Percentiles rank a stretch among this genome's conserved stretches.
These are phyloP conservation scores for Elaeis guineensis DNA, from an alignment of 176 grass and related monocot genomes.

Conservation along the genomic window DNA sequence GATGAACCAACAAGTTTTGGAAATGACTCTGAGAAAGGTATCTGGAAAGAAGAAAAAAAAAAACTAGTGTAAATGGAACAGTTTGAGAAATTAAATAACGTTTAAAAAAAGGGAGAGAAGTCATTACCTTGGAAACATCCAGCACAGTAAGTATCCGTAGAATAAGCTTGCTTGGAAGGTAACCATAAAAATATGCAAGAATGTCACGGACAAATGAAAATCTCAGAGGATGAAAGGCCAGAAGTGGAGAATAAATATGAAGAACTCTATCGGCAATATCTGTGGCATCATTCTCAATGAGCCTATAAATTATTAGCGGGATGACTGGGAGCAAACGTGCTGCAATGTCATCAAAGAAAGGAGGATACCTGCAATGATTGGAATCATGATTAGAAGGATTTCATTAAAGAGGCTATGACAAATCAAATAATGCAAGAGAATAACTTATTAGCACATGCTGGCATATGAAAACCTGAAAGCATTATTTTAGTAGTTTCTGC, in stretches of 20 bases:
- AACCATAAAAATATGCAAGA: slow-evolving; percentile 95
- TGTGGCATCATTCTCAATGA: slow-evolving; percentile 84
- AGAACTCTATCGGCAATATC: slow-evolving; percentile 91
- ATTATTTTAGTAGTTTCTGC: too few species aligned
- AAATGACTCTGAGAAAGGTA: slow-evolving; percentile 82
- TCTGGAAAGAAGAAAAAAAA: slow-evolving; percentile 39
- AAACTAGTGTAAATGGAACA: neutral
- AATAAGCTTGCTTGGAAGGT: slow-evolving; percentile 85
- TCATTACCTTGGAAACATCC: slow-evolving; percentile 69
- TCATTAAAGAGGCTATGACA: too few species aligned
- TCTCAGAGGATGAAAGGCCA: slow-evolving; percentile 85
- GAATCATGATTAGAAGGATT: too few species aligned
- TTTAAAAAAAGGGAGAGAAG: neutral
- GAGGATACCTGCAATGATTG: slow-evolving; percentile 60
- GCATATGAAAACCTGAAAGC: too few species aligned
- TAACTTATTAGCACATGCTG: too few species aligned
- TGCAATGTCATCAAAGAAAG: slow-evolving; percentile 95
- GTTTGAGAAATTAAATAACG: neutral
- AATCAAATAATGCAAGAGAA: too few species aligned
- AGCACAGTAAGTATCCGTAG: slow-evolving; percentile 74
- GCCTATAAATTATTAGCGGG: slow-evolving; percentile 88
- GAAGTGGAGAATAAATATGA: slow-evolving; percentile 61
- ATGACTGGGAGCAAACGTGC: slow-evolving; percentile 83
- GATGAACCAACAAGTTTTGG: slow-evolving; percentile 49
- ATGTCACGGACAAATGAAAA: slow-evolving; percentile 97